Base-by-base conservation (phyloP, 2,329 filamentous ascomycete genomes). In the Monosporascus sp. region DNA sequence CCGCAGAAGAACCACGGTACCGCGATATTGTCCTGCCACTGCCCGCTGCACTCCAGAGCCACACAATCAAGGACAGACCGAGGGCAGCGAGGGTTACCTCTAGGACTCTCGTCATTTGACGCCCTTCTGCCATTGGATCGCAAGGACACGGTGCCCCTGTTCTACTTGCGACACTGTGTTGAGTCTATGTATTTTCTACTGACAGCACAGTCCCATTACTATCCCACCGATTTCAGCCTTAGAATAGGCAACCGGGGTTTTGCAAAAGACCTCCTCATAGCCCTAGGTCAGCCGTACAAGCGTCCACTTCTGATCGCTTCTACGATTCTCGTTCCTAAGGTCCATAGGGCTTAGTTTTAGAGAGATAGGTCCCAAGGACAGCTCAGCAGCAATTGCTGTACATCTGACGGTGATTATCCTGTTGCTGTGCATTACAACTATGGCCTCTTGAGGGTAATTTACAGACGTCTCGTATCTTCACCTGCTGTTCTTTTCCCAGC, bases 331-430 rank as follows among this genome's bases (percentile, higher is more conserved):
- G 60, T 57, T 52, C 52, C 38, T 52, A 49, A 52, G 51, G 55
- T 57, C 54, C 41, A 57, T 53, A 55, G 56, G 38, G 46, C 49
- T 51, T 38, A 37, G 44, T 27, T 46, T 49, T 50, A 51, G 39
- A 36, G 45, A 38, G 46, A 50, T 39, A 54, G 51, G 49, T 67
- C 66, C 56, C 64, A 56, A 62, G 66, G 60, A 60, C 62, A 60
- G 55, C 61, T 46, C 43, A 46, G 24, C 43, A 46, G 24, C 22
- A 46, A 7, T 22, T 46, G 43, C 22, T 46, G 43, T 27, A 46
- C 66, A 67, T 65, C 65, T 69, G 66, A 68, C 62, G 36, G 48
- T 49, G 54, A 49, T 44, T 53, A 50, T 54, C 52, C 57, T 50
- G 48, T 51, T 14, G 9, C 53, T 53, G 52, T 38, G 24, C 48